Conservation (phyloP, 179 eudicot genomes). For the Patellifolia procumbens region DNA sequence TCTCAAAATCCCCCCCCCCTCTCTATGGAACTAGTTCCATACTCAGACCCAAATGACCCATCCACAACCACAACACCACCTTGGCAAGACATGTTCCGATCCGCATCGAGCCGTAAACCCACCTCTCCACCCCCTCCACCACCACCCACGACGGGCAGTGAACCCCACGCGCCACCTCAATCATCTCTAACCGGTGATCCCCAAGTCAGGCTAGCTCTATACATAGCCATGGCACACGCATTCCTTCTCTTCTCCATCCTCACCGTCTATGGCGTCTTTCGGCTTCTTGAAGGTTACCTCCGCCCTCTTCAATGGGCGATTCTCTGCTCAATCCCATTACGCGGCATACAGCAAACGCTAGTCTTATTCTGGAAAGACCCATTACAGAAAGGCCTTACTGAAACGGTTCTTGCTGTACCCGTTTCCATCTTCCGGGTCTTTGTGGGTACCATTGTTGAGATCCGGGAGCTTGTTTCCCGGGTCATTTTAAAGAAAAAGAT, state of each 20-base stretch:
- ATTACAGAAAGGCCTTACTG: slow-evolving; percentile 72
- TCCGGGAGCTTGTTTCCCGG: slow-evolving; percentile 40
- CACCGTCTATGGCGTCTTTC: slow-evolving; percentile 56
- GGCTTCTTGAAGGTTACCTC: slow-evolving; percentile 72
- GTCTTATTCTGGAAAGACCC: slow-evolving; percentile 85
- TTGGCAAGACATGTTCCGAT: slow-evolving; percentile 94
- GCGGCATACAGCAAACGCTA: slow-evolving; percentile 75
- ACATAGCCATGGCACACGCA: slow-evolving; percentile 91
- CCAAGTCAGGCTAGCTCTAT: slow-evolving; percentile 68
- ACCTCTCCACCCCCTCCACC: slow-evolving; percentile 31
- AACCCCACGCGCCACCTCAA: slow-evolving; percentile 29
- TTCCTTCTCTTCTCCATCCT: slow-evolving; percentile 70
- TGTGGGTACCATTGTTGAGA: slow-evolving; percentile 72
- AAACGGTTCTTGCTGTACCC: slow-evolving; percentile 79
- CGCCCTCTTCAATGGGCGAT: slow-evolving; percentile 93
- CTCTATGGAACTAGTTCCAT: slow-evolving; percentile 63
- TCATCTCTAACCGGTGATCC: slow-evolving; percentile 50
- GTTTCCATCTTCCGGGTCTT: slow-evolving; percentile 66
- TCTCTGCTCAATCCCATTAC: slow-evolving; percentile 81
- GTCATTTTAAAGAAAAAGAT: slow-evolving; percentile 37
- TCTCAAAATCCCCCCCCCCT: neutral
- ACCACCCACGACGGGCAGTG: slow-evolving; percentile 19
- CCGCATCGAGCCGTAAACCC: slow-evolving; percentile 70
- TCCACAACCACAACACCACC: slow-evolving; percentile 42
- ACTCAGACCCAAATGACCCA: slow-evolving; percentile 45